Evolutionary conservation across 495 filamentous ascomycete genomes (phyloP), one percentile per base, ranked within the genome.

Genomic region (Chaetomium cochliodes): DNA sequence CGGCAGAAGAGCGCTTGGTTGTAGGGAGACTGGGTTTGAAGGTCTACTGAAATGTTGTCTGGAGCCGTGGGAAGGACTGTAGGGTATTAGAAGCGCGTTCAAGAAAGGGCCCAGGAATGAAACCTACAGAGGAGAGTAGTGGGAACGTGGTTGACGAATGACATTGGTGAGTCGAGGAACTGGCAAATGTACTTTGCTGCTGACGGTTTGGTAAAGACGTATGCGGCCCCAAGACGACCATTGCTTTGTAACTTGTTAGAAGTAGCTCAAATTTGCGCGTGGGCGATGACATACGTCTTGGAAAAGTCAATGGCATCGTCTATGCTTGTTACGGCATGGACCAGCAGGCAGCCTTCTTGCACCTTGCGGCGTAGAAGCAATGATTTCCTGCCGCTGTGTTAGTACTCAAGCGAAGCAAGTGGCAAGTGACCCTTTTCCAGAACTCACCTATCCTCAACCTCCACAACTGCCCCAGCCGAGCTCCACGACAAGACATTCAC

Each of bases 111-210:
- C 23, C 2, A 20, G 51, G 13, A 16, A 20, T 37, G 11, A n/a
- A 0, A 47, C 41, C 25, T 59, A 59, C 56, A 59, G 1, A 59
- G 42, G 20, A 59, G 56, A 15, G 23, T 59, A 30, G 56, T 59
- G 26, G 83, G 82, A 9, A 84, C 75, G 49, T 84, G 81, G 74
- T 85, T 85, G 59, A 82, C 73, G 66, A 74, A 82, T 0, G 82
- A 77, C 26, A 78, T 70, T 9, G 77, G 71, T 26, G 79, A 70
- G 52, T 78, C 73, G 39, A 86, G 76, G 65, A 81, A 83, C 60
- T 84, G 82, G 20, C 78, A 73, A 8, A 86, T 73, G 54, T 85
- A 85, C 65, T 85, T 85, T 20, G 79, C 80, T 18, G 79, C 72
- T 0, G 75, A 39, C 12, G 77, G 73, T 13, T 74, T 74, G 22